Conservation (phyloP, 2,329 filamentous ascomycete species). For the Claviceps africana region DNA sequence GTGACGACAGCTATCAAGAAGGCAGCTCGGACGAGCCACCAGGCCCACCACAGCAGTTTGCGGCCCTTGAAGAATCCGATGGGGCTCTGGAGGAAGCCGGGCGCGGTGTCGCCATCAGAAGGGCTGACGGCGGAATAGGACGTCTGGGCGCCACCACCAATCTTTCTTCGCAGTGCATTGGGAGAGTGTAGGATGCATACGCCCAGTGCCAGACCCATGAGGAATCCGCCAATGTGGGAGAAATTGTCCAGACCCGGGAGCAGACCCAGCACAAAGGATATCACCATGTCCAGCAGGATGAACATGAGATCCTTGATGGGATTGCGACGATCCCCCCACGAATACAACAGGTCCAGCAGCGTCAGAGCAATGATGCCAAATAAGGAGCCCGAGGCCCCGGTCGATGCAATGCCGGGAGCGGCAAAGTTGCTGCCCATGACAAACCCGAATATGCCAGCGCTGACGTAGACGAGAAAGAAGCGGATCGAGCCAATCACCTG, state of each 20-base stretch:
- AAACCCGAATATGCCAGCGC: slow-evolving; percentile 87
- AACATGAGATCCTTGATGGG: slow-evolving; percentile 79
- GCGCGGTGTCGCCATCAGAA: slow-evolving; percentile 31
- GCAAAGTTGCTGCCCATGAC: slow-evolving; percentile 92
- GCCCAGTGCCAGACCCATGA: slow-evolving; percentile 80
- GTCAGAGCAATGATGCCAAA: slow-evolving; percentile 86
- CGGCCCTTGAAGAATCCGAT: slow-evolving; percentile 79
- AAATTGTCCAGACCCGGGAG: slow-evolving; percentile 94
- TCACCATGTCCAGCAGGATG: slow-evolving; percentile 69
- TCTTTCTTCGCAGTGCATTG: slow-evolving; percentile 58
- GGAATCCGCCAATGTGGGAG: slow-evolving; percentile 87
- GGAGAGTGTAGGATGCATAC: slow-evolving; percentile 82
- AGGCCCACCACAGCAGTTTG: slow-evolving; percentile 91
- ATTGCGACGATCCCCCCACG: slow-evolving; percentile 65
- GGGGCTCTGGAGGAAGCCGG: slow-evolving; percentile 46
- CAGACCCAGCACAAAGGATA: slow-evolving; percentile 84
- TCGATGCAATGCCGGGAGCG: slow-evolving; percentile 64
- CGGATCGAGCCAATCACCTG: slow-evolving; percentile 74
- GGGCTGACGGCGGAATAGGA: slow-evolving; percentile 57
- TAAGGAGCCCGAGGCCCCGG: slow-evolving; percentile 76
- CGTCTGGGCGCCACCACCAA: slow-evolving; percentile 45
- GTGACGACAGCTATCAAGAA: slow-evolving; percentile 69
- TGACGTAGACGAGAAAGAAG: slow-evolving; percentile 81
- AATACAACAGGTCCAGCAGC: slow-evolving; percentile 82
- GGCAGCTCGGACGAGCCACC: slow-evolving; percentile 78